Evolutionary conservation across 2,329 filamentous ascomycete genomes (phyloP), one percentile per base, ranked within the genome.

Genomic region (Neofusicoccum laricinum): DNA sequence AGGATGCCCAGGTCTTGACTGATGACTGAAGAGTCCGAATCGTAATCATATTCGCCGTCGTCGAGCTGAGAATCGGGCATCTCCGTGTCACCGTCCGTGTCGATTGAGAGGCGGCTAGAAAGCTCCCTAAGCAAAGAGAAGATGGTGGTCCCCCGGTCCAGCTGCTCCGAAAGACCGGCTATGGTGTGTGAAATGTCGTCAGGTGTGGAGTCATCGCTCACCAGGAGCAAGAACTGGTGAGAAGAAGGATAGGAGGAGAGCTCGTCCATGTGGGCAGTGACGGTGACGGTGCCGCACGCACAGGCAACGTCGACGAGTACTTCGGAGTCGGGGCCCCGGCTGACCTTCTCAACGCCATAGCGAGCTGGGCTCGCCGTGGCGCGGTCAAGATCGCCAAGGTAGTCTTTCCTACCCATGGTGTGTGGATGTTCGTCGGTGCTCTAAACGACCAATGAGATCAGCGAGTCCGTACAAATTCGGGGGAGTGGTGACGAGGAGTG

Each of bases 291-390:
- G 19, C 69, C 69, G 40, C 72, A 69, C 5, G 72, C 70, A 21
- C 77, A 76, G 46, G 71, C 66, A 68, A 83, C 90, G 4, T 76
- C 80, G 73, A 94, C 90, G 14, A 82, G 83, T 64, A 96, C 86
- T 58, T 90, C 91, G 74, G 94, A 90, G 36, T 90, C 88, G 4
- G 88, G 86, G 15, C 90, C 90, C 40, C 80, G 78, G 38, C 78
- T 77, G 25, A 96, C 77, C 38, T 81, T 72, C 53, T 77, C 77
- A 53, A 95, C 79, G 55, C 82, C 77, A 0, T 78, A 19, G 7
- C 12, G 67, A 51, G 86, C 78, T 2, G 70, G 70, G 19, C 76
- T 71, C 45, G 71, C 66, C 6, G 75, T 77, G 7, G 76, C 80
- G 48, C 77, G 76, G 32, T 73, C 78, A 71, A 81, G 77, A 72